Base-by-base conservation (phyloP, 2,329 filamentous ascomycete genomes). In the Dothidotthia symphoricarpi region DNA sequence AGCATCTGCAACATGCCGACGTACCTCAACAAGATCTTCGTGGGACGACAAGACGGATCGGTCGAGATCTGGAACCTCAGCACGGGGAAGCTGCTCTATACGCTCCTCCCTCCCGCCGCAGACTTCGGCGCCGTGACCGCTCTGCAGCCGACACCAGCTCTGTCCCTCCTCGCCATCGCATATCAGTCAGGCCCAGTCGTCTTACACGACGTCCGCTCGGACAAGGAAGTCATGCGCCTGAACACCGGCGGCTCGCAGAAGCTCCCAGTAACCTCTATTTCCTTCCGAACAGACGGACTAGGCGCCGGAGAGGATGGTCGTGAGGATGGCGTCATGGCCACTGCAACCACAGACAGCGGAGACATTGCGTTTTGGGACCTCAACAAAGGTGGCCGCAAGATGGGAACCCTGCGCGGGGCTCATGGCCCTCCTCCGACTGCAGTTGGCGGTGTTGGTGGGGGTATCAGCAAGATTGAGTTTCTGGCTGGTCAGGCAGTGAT, bases 51-150 rank as follows among this genome's bases (percentile, higher is more conserved):
- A 47, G 89, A 98, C 64, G 93, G 93, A 6, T 85, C 83, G 66
- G 83, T 96, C 7, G 93, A 98, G 61, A 95, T 98, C 34, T 98
- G 93, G 91, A 98, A 98, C 61, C 74, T 98, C 44, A 94, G 86
- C 62, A 95, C 88, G 3, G 90, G 76, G 31, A 95, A 94, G 66
- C 75, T 96, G 36, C 81, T 98, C 17, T 94, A 96, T 67, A 94
- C 89, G 2, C 83, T 98, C 34, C 72, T 93, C 11, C 86, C 93
- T 1, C 83, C 86, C 0, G 78, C 79, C 7, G 74, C 83, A 2
- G 76, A 82, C 35, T 84, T 80, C 52, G 91, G 90, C 31, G 76
- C 85, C 11, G 86, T 97, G n/a, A 94, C 88, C 5, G 88, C 88
- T 28, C 73, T 98, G 34, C 81, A 95, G 51, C 84, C 91, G 0